These are phyloP conservation scores for Dalbergia cultrata DNA, from an alignment of 306 rosid genomes.

Conservation along the genomic window DNA sequence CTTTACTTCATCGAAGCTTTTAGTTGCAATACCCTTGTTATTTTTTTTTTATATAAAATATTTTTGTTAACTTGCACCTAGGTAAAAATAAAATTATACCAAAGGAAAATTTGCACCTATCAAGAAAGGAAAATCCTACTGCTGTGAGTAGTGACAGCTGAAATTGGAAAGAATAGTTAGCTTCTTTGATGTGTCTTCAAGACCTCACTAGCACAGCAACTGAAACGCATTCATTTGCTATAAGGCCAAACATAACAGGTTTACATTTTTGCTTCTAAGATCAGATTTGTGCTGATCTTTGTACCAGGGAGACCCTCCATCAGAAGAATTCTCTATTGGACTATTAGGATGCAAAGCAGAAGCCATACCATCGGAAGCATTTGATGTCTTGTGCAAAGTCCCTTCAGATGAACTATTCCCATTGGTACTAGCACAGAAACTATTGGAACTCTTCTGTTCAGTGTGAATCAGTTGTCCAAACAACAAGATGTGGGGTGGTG, in stretches of 20 bases:
- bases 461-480: constrained; percentile 82
- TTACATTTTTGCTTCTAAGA: constrained; percentile 58
- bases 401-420: constrained; percentile 68
- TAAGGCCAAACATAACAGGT: constrained; percentile 64
- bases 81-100: constrained; percentile 33
- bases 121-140: constrained; percentile 51
- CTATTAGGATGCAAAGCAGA: constrained; percentile 59
- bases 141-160: constrained; percentile 43
- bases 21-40: constrained; percentile 25
- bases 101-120: constrained; percentile 44
- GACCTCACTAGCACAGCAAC: constrained; percentile 59
- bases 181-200: constrained; percentile 68
- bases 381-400: constrained; percentile 59
- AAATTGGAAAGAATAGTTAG: constrained; percentile 55
- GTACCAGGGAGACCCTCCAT: constrained; percentile 82
- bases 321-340: constrained; percentile 73
- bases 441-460: constrained; percentile 60
- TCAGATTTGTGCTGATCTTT: constrained; percentile 63
- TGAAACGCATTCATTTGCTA: constrained; percentile 32
- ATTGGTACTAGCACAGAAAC: constrained; percentile 54
- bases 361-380: constrained; percentile 66
- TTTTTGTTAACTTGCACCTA: constrained; percentile 50
- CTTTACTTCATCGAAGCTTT: constrained; percentile 46
- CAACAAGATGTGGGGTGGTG: constrained; percentile 70
- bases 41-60: not conserved